These are phyloP conservation scores for Hypoxylon sp. DNA, from an alignment of 2,329 filamentous ascomycete genomes.

Conservation along the genomic window DNA sequence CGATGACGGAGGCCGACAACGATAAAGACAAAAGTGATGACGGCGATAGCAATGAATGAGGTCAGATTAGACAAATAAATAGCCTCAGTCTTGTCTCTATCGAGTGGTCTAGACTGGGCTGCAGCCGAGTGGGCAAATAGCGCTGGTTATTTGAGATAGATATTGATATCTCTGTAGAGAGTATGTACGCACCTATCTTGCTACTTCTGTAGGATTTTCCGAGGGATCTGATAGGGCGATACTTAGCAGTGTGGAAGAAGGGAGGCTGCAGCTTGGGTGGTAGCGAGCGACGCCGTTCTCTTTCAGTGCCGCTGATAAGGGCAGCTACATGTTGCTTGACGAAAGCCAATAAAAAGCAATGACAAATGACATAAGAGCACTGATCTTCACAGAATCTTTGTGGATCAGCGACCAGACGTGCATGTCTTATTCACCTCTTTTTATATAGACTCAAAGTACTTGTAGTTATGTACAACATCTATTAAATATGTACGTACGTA, in stretches of 20 bases:
- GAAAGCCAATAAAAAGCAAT: not conserved
- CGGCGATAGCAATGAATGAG: slow-evolving; percentile 27
- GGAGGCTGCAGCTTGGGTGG: slow-evolving; percentile 27
- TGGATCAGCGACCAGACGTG: not conserved
- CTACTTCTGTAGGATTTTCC: not conserved
- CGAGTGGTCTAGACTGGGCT: slow-evolving; percentile 36
- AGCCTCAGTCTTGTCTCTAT: slow-evolving; percentile 30
- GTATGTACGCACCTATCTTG: slow-evolving; percentile 8
- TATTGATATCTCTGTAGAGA: slow-evolving; percentile 23
- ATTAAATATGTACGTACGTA: not conserved
- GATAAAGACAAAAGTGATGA: slow-evolving; percentile 26
- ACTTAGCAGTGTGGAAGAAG: slow-evolving; percentile 3
- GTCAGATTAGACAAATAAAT: slow-evolving; percentile 37
- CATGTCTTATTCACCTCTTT: not conserved
- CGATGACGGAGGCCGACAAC: slow-evolving; percentile 22
- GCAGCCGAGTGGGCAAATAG: slow-evolving; percentile 34
- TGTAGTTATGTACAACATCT: not conserved
- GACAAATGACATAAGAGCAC: slow-evolving; percentile 1
- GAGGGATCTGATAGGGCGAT: slow-evolving; percentile 29
- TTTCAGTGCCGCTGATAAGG: slow-evolving; percentile 32
- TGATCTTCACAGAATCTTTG: slow-evolving; percentile 7
- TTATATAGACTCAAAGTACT: not conserved
- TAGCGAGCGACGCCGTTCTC: slow-evolving; percentile 7
- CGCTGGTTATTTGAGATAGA: slow-evolving; percentile 27
- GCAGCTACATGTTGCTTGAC: slow-evolving; percentile 11